Base-by-base conservation (phyloP, 148 eudicot genomes). In the Persicaria maculosa region DNA sequence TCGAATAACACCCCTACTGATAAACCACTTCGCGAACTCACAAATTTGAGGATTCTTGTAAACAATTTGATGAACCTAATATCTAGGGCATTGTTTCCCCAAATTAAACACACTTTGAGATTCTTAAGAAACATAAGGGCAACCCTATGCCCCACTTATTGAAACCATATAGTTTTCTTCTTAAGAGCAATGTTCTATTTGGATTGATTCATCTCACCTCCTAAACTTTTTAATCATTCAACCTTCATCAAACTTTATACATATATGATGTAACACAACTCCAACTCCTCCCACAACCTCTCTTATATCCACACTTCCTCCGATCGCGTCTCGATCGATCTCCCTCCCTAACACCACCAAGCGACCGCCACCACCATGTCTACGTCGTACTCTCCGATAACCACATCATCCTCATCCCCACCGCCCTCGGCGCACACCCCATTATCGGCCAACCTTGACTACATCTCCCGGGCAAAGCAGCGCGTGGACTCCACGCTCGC, bases 381-480 rank as follows among this genome's bases (percentile, higher is more conserved):
- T 2, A 31, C 69, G 15, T 5, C 68, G 36, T 31, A 31, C 36
- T 31, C 36, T 31, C 36, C 36, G 36, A 31, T 31, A 31, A 31
- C 36, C 36, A 31, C 57, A 16, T 52, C 57, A 9, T 52, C 57
- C 10, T 52, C 57, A 68, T 45, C n/a, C 73, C 16, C 4, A 31
- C 22, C 14, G 72, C 76, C 14, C 19, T 31, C 36, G 36, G 36
- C 47, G 14, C 72, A 15, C 6, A 2, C n/a, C 14, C 16, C 73
- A 6, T 4, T n/a, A 5, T 9, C 48, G 65, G 31, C 77, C 59
- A 79, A 80, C 76, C 74, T 81, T 19, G 84, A 81, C 55, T 88
- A 72, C 81, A 59, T 88, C 47, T 75, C 90, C 46, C 83, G 85
- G 17, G 87, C 79, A 2, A 86, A 80, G 70, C 79, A 85, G 1